A percentile compares a stretch with the other conserved stretches of the same genome.
Conservation (phyloP, 345 rosid genomes). For the Moringa oleifera region DNA sequence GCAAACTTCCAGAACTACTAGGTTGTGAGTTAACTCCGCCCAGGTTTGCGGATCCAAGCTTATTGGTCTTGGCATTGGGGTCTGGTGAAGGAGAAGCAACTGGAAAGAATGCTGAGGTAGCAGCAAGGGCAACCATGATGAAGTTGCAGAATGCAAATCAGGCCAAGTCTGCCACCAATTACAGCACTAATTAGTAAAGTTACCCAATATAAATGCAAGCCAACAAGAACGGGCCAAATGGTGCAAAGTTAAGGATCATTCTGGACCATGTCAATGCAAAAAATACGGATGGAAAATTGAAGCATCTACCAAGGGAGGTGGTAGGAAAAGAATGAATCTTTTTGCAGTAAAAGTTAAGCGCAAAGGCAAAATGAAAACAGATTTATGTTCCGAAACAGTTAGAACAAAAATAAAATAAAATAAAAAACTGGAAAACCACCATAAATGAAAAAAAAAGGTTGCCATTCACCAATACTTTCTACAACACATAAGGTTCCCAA, state of each 20-base stretch:
- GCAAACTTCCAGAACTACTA: slow-evolving; percentile 48
- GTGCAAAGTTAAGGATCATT: not conserved
- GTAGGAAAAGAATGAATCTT: no score
- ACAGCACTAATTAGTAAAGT: not conserved
- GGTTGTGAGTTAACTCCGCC: slow-evolving; percentile 41
- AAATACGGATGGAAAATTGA: no score
- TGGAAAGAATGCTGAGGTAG: slow-evolving; percentile 66
- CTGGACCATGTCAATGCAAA: not conserved
- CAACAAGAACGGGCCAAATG: not conserved
- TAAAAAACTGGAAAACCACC: no score
- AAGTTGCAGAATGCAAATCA: not conserved
- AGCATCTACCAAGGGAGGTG: no score
- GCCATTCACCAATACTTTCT: no score
- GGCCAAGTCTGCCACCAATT: not conserved
- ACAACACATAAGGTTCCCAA: no score
- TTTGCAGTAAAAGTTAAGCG: no score
- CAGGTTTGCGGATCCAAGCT: slow-evolving; percentile 45
- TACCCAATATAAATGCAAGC: not conserved
- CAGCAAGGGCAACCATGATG: slow-evolving; percentile 75
- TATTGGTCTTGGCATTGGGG: slow-evolving; percentile 39
- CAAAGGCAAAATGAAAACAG: no score
- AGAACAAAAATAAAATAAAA: no score
- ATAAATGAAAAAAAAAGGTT: no score
- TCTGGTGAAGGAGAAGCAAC: slow-evolving; percentile 51
- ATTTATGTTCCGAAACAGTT: no score